Evolutionary conservation across 2,329 filamentous ascomycete species (phyloP).

Genomic region (Alternaria longipes): DNA sequence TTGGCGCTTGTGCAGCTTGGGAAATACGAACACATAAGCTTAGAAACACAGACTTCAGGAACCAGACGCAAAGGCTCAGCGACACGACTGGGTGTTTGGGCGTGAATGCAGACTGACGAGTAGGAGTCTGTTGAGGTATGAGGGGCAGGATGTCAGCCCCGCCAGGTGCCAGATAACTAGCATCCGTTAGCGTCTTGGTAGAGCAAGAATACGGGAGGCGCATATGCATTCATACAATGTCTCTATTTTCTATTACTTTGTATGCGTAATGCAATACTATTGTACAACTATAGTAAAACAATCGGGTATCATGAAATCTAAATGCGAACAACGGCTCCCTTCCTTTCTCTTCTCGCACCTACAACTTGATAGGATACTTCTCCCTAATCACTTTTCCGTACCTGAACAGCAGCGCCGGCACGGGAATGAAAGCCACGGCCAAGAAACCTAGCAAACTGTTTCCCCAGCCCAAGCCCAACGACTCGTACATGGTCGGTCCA

Average conservation of each 20-base stretch:
- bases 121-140: not conserved
- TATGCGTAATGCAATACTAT: not conserved
- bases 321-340: not conserved
- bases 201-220: not conserved
- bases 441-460: slow-evolving; percentile 50
- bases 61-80: not conserved
- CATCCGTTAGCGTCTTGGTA: not conserved
- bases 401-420: slow-evolving; percentile 45
- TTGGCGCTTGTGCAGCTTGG: not conserved
- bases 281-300: not conserved
- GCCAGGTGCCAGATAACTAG: rapidly evolving
- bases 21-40: rapidly evolving
- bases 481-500: slow-evolving; percentile 46
- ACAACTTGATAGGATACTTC: slow-evolving; percentile 13
- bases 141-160: not conserved
- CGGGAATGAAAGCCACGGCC: slow-evolving; percentile 46
- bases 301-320: not conserved
- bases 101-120: not conserved
- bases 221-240: rapidly evolving
- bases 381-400: slow-evolving; percentile 41
- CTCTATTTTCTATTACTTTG: not conserved
- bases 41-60: rapidly evolving
- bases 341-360: not conserved
- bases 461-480: slow-evolving; percentile 48
- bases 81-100: rapidly evolving